Evolutionary conservation across 176 grass and related monocot species (phyloP), one percentile per base, ranked within the genome.

Genomic region (Chloris gayana): DNA sequence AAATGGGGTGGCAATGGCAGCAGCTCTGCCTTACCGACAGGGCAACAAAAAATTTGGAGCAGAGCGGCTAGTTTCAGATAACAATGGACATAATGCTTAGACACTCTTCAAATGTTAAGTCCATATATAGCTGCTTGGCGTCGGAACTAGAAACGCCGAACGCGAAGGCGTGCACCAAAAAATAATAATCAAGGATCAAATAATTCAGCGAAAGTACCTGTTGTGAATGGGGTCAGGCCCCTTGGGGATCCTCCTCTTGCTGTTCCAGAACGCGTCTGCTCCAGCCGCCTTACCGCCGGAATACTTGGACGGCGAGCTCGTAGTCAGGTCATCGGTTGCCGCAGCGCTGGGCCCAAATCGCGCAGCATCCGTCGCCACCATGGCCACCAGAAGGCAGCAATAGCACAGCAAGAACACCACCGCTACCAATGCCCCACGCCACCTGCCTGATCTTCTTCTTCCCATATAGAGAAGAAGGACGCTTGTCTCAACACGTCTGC

Each of bases 171-270:
- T 42, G 61, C 13, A n/a, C n/a, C n/a, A 4, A 12, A n/a, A n/a
- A n/a, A 4, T 2, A n/a, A n/a, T 2, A 1, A 61, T 46, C 44
- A 46, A 50, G 10, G 21, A 35, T 71, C 47, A 11, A 34, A 25
- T 57, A 18, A 21, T 30, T 10, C 8, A 2, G 34, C 49, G 0
- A 25, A 82, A 12, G 38, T 91, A 94, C 92, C 92, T 91, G 83
- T 94, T 94, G 86, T 94, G 92, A 15, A 94, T 94, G 18, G 92
- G 92, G 49, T 94, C 92, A 7, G 92, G 89, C 1, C 92, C 92
- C 83, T 78, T 89, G 15, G 89, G 92, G 3, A 94, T 91, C 80
- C 86, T 88, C 54, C 92, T 87, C 89, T 94, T 61, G 83, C 86
- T 94, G 86, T 74, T 84, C 24, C 60, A 32, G 72, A 89, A 91